These are phyloP conservation scores for Fusarium siculi DNA, from an alignment of 2,329 filamentous ascomycete genomes.

Conservation along the genomic window DNA sequence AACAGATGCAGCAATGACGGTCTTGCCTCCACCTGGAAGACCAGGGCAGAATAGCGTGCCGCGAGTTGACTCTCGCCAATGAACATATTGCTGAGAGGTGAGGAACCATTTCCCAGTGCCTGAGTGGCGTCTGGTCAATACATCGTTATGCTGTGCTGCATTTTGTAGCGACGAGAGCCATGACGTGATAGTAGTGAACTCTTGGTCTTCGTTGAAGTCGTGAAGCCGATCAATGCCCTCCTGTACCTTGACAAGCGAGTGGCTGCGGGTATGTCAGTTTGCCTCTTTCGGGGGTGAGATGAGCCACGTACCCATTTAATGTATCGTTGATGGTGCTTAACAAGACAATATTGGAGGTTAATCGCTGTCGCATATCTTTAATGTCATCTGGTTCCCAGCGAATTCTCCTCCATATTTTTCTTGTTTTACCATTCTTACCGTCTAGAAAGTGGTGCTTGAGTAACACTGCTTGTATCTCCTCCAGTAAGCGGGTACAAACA, in stretches of 20 bases:
- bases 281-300: fast-evolving
- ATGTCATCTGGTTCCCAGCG: neutral
- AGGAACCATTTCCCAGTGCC: neutral
- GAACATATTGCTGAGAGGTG: neutral
- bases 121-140: neutral
- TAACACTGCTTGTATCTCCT: neutral
- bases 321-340: neutral
- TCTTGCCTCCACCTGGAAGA: neutral
- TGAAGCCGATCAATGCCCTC: neutral
- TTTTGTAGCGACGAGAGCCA: neutral
- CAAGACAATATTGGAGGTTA: neutral
- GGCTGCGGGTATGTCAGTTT: neutral
- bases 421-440: neutral
- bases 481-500: neutral
- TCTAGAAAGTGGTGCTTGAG: neutral
- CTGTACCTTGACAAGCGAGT: neutral
- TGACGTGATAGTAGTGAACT: neutral
- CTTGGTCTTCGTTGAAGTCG: neutral
- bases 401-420: neutral
- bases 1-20: neutral
- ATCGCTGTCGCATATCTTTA: neutral
- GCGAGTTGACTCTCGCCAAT: neutral
- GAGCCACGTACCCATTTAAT: neutral
- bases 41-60: neutral
- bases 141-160: neutral